A percentile compares a stretch with the other conserved stretches of the same genome.
Conservation (phyloP, 345 rosid genomes). For the Nasturtium officinale region DNA sequence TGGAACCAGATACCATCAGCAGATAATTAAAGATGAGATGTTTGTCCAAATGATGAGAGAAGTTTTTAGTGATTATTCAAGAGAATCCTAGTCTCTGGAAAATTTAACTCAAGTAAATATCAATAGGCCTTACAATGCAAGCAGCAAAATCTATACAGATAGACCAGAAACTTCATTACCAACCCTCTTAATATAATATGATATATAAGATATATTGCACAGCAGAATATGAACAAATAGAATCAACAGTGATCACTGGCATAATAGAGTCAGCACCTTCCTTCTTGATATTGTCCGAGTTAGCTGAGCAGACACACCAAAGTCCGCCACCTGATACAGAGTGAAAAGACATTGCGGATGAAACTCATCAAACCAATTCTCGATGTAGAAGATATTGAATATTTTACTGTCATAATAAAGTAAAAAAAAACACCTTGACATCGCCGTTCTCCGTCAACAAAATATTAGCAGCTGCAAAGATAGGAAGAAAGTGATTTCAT, state of each 20-base stretch:
- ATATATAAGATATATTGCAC: not conserved
- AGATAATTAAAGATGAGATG: slow-evolving; percentile 17
- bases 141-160: not conserved
- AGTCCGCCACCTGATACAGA: slow-evolving; percentile 88
- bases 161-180: not conserved
- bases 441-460: slow-evolving; percentile 94
- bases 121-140: slow-evolving; percentile 7
- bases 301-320: slow-evolving; percentile 98
- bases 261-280: slow-evolving; percentile 68
- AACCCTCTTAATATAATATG: not conserved
- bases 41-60: not conserved
- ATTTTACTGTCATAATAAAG: slow-evolving; percentile 20
- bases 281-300: slow-evolving; percentile 97
- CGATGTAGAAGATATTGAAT: not conserved
- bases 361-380: not conserved
- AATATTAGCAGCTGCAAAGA: slow-evolving; percentile 92
- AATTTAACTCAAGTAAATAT: not conserved
- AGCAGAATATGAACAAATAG: slow-evolving; percentile 3
- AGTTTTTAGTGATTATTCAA: slow-evolving; percentile 15
- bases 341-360: slow-evolving; percentile 34
- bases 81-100: slow-evolving; percentile 5
- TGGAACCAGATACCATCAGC: slow-evolving; percentile 14
- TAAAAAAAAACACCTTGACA: slow-evolving; percentile 68
- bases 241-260: slow-evolving; percentile 15
- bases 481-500: slow-evolving; percentile 36